Percentiles rank a stretch among this genome's conserved stretches.
phyloP scores from a whole-genome alignment of 805 yeast genomes.

The Barnettozyma pratensis region DNA sequence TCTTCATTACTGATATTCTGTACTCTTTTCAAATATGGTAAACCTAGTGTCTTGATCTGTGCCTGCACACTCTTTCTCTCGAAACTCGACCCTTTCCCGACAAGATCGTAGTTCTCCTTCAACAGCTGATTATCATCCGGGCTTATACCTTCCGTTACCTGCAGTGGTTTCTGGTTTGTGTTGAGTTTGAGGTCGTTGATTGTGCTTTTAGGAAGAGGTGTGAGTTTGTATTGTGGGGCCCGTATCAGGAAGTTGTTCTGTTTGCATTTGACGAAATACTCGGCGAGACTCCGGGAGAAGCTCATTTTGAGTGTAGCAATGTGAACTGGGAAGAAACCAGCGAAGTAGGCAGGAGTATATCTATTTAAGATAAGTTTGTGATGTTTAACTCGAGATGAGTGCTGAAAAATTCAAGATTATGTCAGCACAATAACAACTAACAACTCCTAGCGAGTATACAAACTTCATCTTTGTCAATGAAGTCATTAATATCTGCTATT shows the following conservation, averaged over 20 bases:
- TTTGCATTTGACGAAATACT: constrained; percentile 9
- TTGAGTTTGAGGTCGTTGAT: not conserved
- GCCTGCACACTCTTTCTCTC: constrained; percentile 25
- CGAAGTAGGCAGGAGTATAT: no score
- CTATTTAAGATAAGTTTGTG: no score
- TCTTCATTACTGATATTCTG: constrained; percentile 8
- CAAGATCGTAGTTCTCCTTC: constrained; percentile 11
- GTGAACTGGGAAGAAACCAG: no score
- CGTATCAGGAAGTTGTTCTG: constrained; percentile 9
- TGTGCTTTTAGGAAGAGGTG: constrained; percentile 1
- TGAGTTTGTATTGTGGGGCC: not conserved
- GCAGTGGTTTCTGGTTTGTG: not conserved
- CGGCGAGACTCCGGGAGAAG: constrained; percentile 5
- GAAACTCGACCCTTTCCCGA: constrained; percentile 28
- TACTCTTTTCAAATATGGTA: constrained; percentile 24
- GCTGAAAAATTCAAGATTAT: no score
- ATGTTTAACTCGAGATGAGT: no score
- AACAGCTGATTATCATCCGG: constrained; percentile 5
- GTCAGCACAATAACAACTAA: no score
- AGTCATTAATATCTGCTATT: no score
- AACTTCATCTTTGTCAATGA: no score
- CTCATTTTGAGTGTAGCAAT: constrained; percentile 3
- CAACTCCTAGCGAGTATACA: no score
- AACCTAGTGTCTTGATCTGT: constrained; percentile 25
- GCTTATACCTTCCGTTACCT: not conserved